phyloP scores from a whole-genome alignment of 1,284 basidiomycete species.

The Anthracocystis walkeri region DNA sequence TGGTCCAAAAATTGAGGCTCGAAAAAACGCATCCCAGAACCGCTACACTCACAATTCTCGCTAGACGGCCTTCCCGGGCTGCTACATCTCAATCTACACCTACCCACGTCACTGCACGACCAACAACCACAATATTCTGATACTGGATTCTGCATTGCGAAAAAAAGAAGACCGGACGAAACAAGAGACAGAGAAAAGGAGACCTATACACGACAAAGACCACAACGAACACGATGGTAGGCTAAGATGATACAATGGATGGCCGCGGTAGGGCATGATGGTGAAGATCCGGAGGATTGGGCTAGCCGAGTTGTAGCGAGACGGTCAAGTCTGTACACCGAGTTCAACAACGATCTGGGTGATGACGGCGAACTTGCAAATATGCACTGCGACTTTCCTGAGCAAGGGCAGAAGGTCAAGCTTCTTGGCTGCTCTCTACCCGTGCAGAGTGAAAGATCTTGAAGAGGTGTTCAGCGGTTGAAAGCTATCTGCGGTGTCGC shows the following conservation, averaged over 20 bases:
- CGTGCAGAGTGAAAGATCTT: not conserved
- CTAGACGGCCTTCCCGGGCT: no score
- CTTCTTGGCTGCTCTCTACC: not conserved
- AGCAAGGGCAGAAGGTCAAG: not conserved
- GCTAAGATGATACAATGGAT: conserved; percentile 3
- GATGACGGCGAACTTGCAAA: no score
- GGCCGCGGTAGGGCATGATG: not conserved
- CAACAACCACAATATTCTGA: not conserved
- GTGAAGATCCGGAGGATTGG: not conserved
- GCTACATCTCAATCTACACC: no score
- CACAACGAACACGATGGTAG: not conserved
- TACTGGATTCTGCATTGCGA: conserved; percentile 20
- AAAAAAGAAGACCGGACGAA: conserved; percentile 1
- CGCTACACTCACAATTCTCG: no score
- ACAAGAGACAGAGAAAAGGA: conserved; percentile 8
- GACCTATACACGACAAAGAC: not conserved
- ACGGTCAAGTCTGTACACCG: not conserved
- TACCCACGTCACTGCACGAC: no score
- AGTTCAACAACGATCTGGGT: not conserved
- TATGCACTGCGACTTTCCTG: no score
- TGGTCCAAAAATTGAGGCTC: no score
- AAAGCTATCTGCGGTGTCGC: conserved; percentile 5
- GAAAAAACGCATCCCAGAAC: no score
- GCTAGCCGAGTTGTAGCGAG: not conserved
- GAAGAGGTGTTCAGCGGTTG: not conserved